A percentile compares a stretch with the other conserved stretches of the same genome.
phyloP scores from a whole-genome alignment of 164 flowering plant genomes.

The Berberis thunbergii region DNA sequence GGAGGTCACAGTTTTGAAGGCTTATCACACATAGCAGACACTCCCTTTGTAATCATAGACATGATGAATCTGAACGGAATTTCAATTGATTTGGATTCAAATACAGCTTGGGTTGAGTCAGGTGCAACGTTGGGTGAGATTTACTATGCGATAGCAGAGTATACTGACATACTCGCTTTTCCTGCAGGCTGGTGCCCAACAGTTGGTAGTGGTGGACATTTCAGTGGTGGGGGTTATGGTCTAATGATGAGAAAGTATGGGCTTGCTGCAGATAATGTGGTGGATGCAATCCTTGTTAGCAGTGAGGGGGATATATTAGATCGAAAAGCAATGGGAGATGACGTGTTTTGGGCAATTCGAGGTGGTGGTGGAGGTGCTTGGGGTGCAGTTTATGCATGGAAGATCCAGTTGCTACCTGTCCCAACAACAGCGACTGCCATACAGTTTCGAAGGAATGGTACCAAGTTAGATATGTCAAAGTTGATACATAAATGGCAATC shows the following conservation, averaged over 20 bases:
- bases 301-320: not conserved
- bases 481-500: constrained; percentile 3
- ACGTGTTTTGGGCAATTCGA: constrained; percentile 6
- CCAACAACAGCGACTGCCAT: not conserved
- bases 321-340: constrained; percentile 8
- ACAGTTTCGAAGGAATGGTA: not conserved
- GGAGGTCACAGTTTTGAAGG: constrained; percentile 7
- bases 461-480: not conserved
- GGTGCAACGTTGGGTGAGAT: constrained; percentile 14
- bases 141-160: constrained; percentile 7
- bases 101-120: constrained; percentile 2
- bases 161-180: constrained; percentile 3
- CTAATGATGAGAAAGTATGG: constrained; percentile 9
- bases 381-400: constrained; percentile 3
- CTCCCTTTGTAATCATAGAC: constrained; percentile 6
- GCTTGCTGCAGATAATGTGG: constrained; percentile 13
- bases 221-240: constrained; percentile 12
- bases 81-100: not conserved
- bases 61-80: constrained; percentile 4
- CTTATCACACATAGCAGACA: not conserved
- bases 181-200: constrained; percentile 11
- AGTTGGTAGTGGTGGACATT: constrained; percentile 8
- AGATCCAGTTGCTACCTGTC: not conserved
- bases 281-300: constrained; percentile 1
- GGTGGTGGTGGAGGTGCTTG: constrained; percentile 9